Conservation (phyloP, 2,329 filamentous ascomycete species). For the Lojkania enalia region DNA sequence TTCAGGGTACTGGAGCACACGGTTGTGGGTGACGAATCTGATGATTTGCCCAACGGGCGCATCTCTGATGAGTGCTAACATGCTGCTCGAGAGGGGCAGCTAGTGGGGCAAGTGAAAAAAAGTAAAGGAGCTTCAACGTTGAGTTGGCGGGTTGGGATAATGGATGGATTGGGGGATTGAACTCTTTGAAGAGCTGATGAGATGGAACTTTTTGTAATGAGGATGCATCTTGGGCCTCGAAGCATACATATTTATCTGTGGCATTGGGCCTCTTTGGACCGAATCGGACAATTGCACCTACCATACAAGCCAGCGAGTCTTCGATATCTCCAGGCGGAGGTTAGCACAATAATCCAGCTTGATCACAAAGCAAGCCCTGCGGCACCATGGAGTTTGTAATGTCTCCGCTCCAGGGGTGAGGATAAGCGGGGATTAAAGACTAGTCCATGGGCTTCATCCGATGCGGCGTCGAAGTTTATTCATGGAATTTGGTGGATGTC, state of each 20-base stretch:
- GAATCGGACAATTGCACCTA: not conserved
- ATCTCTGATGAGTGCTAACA: conserved; percentile 56
- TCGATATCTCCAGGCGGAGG: not conserved
- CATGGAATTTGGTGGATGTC: too few species aligned
- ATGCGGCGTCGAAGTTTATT: too few species aligned
- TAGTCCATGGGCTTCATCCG: too few species aligned
- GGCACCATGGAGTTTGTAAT: not conserved
- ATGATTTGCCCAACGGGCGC: conserved; percentile 63
- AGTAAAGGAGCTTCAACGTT: not conserved
- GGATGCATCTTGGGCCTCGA: not conserved
- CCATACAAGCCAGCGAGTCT: not conserved
- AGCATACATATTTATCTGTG: not conserved
- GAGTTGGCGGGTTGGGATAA: not conserved
- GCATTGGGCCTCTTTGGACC: not conserved
- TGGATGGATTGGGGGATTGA: not conserved
- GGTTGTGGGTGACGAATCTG: conserved; percentile 58
- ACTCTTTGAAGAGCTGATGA: not conserved
- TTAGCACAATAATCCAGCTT: not conserved
- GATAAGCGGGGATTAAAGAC: too few species aligned
- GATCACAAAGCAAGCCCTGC: not conserved
- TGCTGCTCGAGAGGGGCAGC: conserved; percentile 12
- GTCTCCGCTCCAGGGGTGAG: too few species aligned
- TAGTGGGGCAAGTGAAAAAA: not conserved
- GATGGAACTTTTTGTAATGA: not conserved
- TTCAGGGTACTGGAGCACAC: conserved; percentile 62